Conservation (phyloP, 192 early-diverging fungal species). For the Backusella tarrabulga region DNA sequence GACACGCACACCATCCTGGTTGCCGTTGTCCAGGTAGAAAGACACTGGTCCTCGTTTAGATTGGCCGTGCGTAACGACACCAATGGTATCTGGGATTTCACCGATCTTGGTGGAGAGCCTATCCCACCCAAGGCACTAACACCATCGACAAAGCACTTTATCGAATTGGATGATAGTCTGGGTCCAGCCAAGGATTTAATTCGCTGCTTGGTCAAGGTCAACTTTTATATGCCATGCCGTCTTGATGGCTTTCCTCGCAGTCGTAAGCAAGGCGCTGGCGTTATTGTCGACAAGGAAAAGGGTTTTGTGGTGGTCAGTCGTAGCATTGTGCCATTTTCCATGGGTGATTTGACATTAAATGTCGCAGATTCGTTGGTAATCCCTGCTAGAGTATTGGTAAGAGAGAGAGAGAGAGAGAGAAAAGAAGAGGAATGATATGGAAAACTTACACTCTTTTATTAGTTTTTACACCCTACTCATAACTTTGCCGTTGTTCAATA, state of each 20-base stretch:
- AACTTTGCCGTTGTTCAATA: constrained; percentile 85
- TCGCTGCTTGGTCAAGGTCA: constrained; percentile 67
- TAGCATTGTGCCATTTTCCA: constrained; percentile 69
- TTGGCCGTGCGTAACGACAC: constrained; percentile 70
- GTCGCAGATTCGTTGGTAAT: constrained; percentile 84
- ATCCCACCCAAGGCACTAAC: constrained; percentile 56
- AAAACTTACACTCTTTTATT: neutral
- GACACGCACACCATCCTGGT: constrained; percentile 75
- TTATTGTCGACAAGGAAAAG: constrained; percentile 73
- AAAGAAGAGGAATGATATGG: too few species aligned
- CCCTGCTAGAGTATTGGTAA: constrained; percentile 66
- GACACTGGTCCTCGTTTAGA: constrained; percentile 75
- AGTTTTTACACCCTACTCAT: constrained; percentile 86
- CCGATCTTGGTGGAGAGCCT: constrained; percentile 59
- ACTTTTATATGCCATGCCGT: constrained; percentile 70
- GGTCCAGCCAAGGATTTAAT: constrained; percentile 66
- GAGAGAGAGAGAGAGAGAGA: neutral
- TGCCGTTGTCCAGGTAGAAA: constrained; percentile 62
- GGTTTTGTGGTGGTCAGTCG: constrained; percentile 84
- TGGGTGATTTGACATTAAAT: constrained; percentile 79
- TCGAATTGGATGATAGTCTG: constrained; percentile 61
- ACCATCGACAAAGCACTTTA: constrained; percentile 64
- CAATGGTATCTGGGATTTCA: constrained; percentile 76
- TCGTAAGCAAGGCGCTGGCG: constrained; percentile 68
- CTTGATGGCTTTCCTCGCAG: constrained; percentile 73